Evolutionary conservation across 345 rosid genomes (phyloP).

Genomic region (Populus euphratica): DNA sequence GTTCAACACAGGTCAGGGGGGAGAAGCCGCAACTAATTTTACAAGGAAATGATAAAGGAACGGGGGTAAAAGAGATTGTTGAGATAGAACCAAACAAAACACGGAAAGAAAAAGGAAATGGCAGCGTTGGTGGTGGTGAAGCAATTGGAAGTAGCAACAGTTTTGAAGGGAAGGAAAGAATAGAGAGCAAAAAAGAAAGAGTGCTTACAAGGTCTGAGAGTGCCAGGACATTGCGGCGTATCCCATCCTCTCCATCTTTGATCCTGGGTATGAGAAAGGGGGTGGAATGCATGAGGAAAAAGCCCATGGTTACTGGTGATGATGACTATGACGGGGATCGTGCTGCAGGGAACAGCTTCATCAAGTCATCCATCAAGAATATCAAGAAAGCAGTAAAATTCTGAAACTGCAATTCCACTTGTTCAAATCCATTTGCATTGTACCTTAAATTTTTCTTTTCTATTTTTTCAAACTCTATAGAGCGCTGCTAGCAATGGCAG

Average conservation of each 20-base stretch:
- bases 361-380: conserved; percentile 66
- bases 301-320: conserved; percentile 54
- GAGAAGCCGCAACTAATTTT: conserved; percentile 16
- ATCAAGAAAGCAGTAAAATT: conserved; percentile 65
- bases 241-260: conserved; percentile 90
- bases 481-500: conserved; percentile 9
- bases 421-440: neutral
- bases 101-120: neutral
- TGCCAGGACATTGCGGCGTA: conserved; percentile 66
- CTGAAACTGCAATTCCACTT: conserved; percentile 10
- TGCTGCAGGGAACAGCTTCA: conserved; percentile 56
- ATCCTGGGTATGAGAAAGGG: conserved; percentile 74
- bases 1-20: conserved; percentile 14
- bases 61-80: conserved; percentile 19
- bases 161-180: conserved; percentile 39
- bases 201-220: conserved; percentile 66
- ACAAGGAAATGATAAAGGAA: conserved; percentile 15
- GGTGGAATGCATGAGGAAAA: conserved; percentile 79
- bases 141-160: conserved; percentile 26
- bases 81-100: conserved; percentile 17
- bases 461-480: neutral
- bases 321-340: conserved; percentile 45
- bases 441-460: neutral
- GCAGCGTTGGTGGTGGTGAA: neutral
- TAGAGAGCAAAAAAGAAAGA: conserved; percentile 46